Base-by-base conservation (phyloP, 2,329 filamentous ascomycete species). In the Graphium sp. region DNA sequence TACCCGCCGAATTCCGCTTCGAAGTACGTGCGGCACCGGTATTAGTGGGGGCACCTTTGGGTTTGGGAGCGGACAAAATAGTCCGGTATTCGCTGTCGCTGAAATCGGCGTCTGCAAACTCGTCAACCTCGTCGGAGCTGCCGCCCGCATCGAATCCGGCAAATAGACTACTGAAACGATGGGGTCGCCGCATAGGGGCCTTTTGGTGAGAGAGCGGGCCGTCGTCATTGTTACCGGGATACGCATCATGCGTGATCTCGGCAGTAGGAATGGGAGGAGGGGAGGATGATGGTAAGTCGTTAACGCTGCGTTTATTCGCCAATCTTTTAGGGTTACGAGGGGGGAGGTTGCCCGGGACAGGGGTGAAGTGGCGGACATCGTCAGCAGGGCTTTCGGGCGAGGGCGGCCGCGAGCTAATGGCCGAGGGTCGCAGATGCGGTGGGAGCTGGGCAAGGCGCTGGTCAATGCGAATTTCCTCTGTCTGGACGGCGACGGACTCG, bases 391-490 rank as follows among this genome's bases (percentile, higher is more conserved):
- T 47, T 36, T 49, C 55, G 12, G 71, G 70, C 9, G 71, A 74
- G 2, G 56, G 48, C 7, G 72, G 70, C 13, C 65, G 55, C 0
- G 72, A 75, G 0, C 62, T 57, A 35, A 92, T 78, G 12, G 74
- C 62, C 1, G 81, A 87, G 1, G 84, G 83, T 32, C 84, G 72
- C 19, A 93, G 62, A 44, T 89, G 79, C 2, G 71, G 58, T 10
- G 83, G 82, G 16, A 93, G 60, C 38, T 73, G 74, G 35, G 77
- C 69, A 24, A 82, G 56, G 35, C 84, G 70, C 53, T 72, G 70
- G 44, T 92, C 85, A 5, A 91, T 69, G 31, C 81, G 70, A 33
- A 95, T 94, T 34, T 82, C 80, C 40, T 95, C 85, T 0, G 89
- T 98, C 56, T 98, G 89, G 33, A 85, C 55, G 3, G 48, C 46